phyloP scores from a whole-genome alignment of 2,329 filamentous ascomycete genomes.

The Verticillium klebahnii region DNA sequence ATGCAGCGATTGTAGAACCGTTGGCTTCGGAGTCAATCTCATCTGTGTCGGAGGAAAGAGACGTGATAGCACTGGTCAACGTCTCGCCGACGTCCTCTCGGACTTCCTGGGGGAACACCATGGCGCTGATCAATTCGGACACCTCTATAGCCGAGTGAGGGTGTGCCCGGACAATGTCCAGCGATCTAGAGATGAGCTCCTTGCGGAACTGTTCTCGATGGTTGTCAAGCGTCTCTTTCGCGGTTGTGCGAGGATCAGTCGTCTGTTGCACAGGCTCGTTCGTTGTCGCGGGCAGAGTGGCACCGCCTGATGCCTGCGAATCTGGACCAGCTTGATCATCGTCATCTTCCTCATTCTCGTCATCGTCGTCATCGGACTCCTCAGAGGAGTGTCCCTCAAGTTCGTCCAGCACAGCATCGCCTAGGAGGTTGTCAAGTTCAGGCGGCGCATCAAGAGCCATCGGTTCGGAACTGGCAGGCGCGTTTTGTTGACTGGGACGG shows the following conservation, averaged over 20 bases:
- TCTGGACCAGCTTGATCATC: slow-evolving; percentile 4
- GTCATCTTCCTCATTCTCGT: slow-evolving; percentile 12
- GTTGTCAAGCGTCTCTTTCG: slow-evolving; percentile 75
- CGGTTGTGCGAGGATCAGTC: slow-evolving; percentile 29
- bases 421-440: slow-evolving; percentile 18
- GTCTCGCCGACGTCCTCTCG: slow-evolving; percentile 76
- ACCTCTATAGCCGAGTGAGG: slow-evolving; percentile 87
- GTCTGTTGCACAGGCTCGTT: slow-evolving; percentile 6
- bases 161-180: slow-evolving; percentile 86
- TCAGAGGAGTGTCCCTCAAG: slow-evolving; percentile 16
- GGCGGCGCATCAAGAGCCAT: slow-evolving; percentile 26
- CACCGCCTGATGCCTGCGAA: neutral
- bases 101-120: slow-evolving; percentile 56
- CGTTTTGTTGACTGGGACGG: slow-evolving; percentile 17
- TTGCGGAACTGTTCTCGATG: slow-evolving; percentile 68
- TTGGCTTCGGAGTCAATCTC: slow-evolving; percentile 62
- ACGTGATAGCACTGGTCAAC: slow-evolving; percentile 77
- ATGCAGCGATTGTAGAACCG: slow-evolving; percentile 68
- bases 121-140: slow-evolving; percentile 76
- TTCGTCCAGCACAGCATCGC: slow-evolving; percentile 17
- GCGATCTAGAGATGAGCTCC: slow-evolving; percentile 80
- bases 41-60: slow-evolving; percentile 45
- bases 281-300: neutral
- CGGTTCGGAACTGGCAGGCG: slow-evolving; percentile 14
- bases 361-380: slow-evolving; percentile 19